A percentile compares a stretch with the other conserved stretches of the same genome.
Conservation (phyloP, 176 grass and related monocot species). For the Rhynchospora pubera region DNA sequence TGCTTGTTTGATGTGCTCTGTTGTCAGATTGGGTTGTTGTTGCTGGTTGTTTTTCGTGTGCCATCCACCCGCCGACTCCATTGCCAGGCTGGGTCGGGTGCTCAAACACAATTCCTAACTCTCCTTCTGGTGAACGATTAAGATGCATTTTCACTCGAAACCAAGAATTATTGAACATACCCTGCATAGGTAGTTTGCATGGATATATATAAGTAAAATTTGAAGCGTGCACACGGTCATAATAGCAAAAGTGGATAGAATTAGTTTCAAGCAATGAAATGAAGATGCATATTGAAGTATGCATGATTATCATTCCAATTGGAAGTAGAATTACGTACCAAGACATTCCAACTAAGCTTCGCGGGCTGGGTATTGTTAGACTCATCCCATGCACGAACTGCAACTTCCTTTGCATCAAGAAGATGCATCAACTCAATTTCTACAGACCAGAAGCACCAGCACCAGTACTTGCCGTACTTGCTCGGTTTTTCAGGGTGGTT, state of each 20-base stretch:
- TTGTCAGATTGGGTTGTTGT: conserved; percentile 18
- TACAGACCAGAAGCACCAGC: conserved; percentile 95
- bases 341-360: conserved; percentile 74
- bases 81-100: conserved; percentile 71
- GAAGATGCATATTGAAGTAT: neutral
- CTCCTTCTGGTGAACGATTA: conserved; percentile 47
- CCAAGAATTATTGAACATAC: conserved; percentile 99
- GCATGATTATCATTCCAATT: neutral
- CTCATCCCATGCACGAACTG: conserved; percentile 87
- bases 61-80: conserved; percentile 56
- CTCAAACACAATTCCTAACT: conserved; percentile 61
- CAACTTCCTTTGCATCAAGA: conserved; percentile 61
- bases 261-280: too few species aligned
- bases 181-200: conserved; percentile 26
- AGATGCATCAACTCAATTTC: conserved; percentile 61
- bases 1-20: neutral
- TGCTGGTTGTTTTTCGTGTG: conserved; percentile 31
- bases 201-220: too few species aligned
- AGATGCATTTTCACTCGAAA: conserved; percentile 58
- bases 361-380: conserved; percentile 68
- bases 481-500: conserved; percentile 55
- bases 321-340: conserved; percentile 22
- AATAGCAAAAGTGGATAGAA: too few species aligned
- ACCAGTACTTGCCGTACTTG: conserved; percentile 86
- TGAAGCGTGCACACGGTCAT: too few species aligned